Evolutionary conservation across 768 basidiomycete genomes (phyloP).

Genomic region (Cystobasidium tubakii): DNA sequence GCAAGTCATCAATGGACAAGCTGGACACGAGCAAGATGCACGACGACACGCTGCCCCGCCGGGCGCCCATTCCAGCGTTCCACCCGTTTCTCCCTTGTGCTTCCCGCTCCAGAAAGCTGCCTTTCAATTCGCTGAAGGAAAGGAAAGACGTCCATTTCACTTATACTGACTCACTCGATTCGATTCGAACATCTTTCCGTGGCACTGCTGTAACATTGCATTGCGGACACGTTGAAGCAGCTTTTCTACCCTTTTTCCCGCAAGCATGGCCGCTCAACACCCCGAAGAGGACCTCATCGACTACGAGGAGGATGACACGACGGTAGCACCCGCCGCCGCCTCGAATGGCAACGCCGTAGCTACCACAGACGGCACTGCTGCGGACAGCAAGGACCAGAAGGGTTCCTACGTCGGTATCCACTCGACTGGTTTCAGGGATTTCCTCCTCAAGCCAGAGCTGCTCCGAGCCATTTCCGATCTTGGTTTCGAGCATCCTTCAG

Average conservation of each 20-base stretch:
- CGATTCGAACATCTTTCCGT: neutral
- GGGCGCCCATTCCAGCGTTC: neutral
- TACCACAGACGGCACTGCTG: conserved; percentile 25
- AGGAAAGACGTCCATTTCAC: neutral
- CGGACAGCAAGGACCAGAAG: conserved; percentile 46
- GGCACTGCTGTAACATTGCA: neutral
- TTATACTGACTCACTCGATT: neutral
- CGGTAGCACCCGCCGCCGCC: conserved; percentile 23
- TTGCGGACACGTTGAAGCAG: neutral
- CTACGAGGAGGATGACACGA: conserved; percentile 71
- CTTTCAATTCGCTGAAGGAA: neutral
- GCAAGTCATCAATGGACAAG: neutral
- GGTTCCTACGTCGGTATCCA: conserved; percentile 96
- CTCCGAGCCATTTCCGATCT: conserved; percentile 95
- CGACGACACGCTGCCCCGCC: neutral
- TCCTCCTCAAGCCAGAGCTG: conserved; percentile 93
- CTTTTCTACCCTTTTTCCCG: neutral
- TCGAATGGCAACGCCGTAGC: conserved; percentile 36
- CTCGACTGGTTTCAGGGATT: conserved; percentile 98
- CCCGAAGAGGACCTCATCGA: conserved; percentile 70
- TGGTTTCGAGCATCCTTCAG: conserved; percentile 99
- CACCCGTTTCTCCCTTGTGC: neutral
- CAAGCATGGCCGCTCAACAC: conserved; percentile 29
- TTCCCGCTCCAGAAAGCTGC: neutral
- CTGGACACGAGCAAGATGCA: neutral